phyloP scores from a whole-genome alignment of 441 rosid genomes.

The Pelargonium australe region DNA sequence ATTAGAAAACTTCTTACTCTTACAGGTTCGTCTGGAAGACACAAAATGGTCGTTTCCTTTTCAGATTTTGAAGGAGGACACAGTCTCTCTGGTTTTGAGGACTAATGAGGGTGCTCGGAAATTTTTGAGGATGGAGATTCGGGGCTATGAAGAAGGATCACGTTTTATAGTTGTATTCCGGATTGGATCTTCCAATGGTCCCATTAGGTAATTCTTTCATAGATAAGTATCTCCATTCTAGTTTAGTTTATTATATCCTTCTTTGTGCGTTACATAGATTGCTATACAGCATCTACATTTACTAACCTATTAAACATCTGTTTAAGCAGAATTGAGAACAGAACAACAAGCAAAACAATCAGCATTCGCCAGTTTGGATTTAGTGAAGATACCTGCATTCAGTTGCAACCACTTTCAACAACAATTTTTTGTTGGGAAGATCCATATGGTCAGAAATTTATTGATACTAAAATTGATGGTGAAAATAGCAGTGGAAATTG shows the following conservation, averaged over 20 bases:
- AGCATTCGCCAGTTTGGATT: constrained; percentile 90
- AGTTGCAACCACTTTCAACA: constrained; percentile 67
- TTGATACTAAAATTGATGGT: constrained; percentile 61
- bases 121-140: constrained; percentile 72
- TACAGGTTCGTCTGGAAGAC: constrained; percentile 69
- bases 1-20: constrained; percentile 10
- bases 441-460: constrained; percentile 82
- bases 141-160: constrained; percentile 99
- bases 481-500: constrained; percentile 35
- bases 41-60: constrained; percentile 96
- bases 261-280: not conserved
- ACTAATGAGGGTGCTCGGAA: constrained; percentile 45
- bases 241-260: not conserved
- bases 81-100: constrained; percentile 74
- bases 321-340: constrained; percentile 80
- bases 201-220: constrained; percentile 59
- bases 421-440: constrained; percentile 85
- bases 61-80: constrained; percentile 79
- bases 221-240: not conserved
- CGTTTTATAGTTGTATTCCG: constrained; percentile 93
- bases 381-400: constrained; percentile 72
- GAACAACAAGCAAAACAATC: constrained; percentile 51
- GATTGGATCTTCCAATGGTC: constrained; percentile 75
- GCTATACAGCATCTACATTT: not conserved
- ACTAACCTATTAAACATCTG: constrained; percentile 22